Evolutionary conservation across 306 rosid genomes (phyloP).

Genomic region (Vigna reflexopilosa): DNA sequence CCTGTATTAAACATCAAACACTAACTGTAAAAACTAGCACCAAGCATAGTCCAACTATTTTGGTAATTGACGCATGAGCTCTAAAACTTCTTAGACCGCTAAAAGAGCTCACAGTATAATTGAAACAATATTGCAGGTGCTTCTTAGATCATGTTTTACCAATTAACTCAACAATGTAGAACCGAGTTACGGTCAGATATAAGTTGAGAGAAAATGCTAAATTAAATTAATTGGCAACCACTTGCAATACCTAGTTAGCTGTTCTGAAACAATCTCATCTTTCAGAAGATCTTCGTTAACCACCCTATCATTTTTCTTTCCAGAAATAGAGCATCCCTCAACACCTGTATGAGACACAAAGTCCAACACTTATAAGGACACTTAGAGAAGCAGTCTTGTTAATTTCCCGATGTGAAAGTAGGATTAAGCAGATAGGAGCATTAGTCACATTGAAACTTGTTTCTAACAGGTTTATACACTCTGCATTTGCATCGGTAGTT

Average conservation of each 20-base stretch:
- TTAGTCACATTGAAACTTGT: neutral
- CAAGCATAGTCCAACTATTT: neutral
- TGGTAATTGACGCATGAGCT: slow-evolving; percentile 18
- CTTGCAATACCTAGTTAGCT: slow-evolving; percentile 75
- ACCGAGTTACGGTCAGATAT: slow-evolving; percentile 18
- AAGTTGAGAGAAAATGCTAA: slow-evolving; percentile 13
- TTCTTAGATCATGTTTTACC: slow-evolving; percentile 8
- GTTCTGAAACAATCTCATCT: slow-evolving; percentile 95
- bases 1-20: slow-evolving; percentile 9
- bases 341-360: slow-evolving; percentile 47
- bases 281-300: slow-evolving; percentile 59
- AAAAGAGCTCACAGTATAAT: slow-evolving; percentile 1
- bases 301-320: slow-evolving; percentile 50
- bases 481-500: neutral
- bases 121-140: slow-evolving; percentile 23
- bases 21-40: slow-evolving; percentile 11
- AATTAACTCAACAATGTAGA: slow-evolving; percentile 9
- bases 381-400: neutral
- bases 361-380: slow-evolving; percentile 36
- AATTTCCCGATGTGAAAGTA: slow-evolving; percentile 16
- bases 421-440: neutral
- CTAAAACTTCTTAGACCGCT: slow-evolving; percentile 10
- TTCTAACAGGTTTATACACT: neutral
- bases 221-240: slow-evolving; percentile 30
- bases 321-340: slow-evolving; percentile 48